Conservation (phyloP, 140 eudicot species). For the Oenanthe javanica region DNA sequence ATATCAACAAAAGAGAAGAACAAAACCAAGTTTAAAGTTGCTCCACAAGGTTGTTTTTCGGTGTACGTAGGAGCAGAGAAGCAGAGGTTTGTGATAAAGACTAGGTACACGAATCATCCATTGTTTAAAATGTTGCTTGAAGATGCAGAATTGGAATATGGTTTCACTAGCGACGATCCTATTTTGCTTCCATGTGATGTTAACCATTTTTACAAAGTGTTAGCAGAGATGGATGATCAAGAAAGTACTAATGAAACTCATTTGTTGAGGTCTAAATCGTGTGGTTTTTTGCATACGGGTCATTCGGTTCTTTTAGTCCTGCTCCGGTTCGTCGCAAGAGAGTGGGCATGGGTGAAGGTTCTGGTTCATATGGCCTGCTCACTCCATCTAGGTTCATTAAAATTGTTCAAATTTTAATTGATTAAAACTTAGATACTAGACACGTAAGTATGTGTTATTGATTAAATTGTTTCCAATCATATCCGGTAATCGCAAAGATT, state of each 20-base stretch:
- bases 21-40: constrained; percentile 11
- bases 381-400: constrained; percentile 23
- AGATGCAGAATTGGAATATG: constrained; percentile 59
- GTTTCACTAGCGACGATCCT: constrained; percentile 58
- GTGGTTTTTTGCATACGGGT: constrained; percentile 13
- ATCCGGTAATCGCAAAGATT: too few species aligned
- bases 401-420: background rate
- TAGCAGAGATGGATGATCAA: constrained; percentile 47
- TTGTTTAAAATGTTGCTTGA: constrained; percentile 56
- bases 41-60: constrained; percentile 52
- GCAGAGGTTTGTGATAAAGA: constrained; percentile 57
- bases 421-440: too few species aligned
- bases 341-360: constrained; percentile 6
- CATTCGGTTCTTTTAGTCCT: constrained; percentile 44
- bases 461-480: too few species aligned
- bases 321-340: constrained; percentile 1
- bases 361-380: constrained; percentile 34
- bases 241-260: constrained; percentile 11
- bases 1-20: background rate
- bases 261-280: background rate
- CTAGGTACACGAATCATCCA: constrained; percentile 46
- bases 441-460: too few species aligned
- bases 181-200: constrained; percentile 66
- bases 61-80: constrained; percentile 72
- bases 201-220: constrained; percentile 40